phyloP scores from a whole-genome alignment of 2,329 filamentous ascomycete genomes.

The Talaromyces piceae region DNA sequence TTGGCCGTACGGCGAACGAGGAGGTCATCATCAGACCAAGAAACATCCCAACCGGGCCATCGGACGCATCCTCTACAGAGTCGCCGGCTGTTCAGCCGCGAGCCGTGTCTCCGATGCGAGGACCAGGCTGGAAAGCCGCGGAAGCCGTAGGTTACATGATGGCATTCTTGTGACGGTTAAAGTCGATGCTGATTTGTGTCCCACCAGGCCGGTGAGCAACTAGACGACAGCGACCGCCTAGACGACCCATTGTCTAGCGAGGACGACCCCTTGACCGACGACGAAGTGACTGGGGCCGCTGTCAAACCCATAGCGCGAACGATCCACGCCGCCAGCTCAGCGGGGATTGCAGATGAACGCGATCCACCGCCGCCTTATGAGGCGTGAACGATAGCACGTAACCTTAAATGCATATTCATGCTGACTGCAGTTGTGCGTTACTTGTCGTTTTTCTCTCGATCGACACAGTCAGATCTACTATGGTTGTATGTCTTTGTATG shows the following conservation, averaged over 20 bases:
- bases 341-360: not conserved
- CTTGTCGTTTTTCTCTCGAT: no score
- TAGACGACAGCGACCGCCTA: not conserved
- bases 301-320: not conserved
- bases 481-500: no score
- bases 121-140: conserved; percentile 9
- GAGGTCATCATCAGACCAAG: conserved; percentile 10
- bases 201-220: not conserved
- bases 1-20: conserved; percentile 12
- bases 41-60: not conserved
- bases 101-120: not conserved
- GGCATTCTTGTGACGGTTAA: not conserved
- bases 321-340: not conserved
- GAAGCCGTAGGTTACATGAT: conserved; percentile 4
- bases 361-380: conserved; percentile 10
- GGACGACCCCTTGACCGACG: conserved; percentile 1
- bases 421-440: no score
- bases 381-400: not conserved
- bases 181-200: not conserved
- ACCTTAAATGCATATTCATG: no score
- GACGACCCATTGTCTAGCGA: conserved; percentile 2
- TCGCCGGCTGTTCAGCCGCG: not conserved
- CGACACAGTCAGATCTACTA: no score
- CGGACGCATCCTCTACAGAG: not conserved
- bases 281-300: not conserved